Evolutionary conservation across 306 rosid genomes (phyloP).

Genomic region (Castanea sativa): DNA sequence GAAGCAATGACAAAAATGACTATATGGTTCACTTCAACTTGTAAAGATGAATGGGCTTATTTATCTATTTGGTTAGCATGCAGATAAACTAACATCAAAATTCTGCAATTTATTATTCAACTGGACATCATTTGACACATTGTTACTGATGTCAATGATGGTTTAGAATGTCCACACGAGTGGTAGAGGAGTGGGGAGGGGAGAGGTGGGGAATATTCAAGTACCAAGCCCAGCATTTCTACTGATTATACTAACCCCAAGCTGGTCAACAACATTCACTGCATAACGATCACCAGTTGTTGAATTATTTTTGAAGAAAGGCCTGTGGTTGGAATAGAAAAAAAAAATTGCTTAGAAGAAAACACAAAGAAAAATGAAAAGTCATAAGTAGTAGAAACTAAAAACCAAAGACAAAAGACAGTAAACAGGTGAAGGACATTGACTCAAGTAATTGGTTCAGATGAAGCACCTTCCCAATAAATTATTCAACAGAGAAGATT

Average conservation of each 20-base stretch:
- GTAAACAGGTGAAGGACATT: not conserved
- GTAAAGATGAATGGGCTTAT: not conserved
- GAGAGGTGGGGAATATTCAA: conserved; percentile 4
- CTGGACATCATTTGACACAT: conserved; percentile 15
- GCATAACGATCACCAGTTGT: conserved; percentile 61
- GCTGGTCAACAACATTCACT: conserved; percentile 55
- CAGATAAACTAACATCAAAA: not conserved
- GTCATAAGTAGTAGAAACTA: not conserved
- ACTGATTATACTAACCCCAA: conserved; percentile 61
- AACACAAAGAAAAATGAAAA: conserved; percentile 21
- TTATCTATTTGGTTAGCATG: not conserved
- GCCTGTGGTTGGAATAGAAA: conserved; percentile 45
- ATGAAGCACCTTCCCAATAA: conserved; percentile 72
- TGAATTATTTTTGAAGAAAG: conserved; percentile 57
- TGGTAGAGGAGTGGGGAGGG: not conserved
- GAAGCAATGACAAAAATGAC: conserved; percentile 21
- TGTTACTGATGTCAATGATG: not conserved
- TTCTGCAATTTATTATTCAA: conserved; percentile 4
- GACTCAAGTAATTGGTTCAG: conserved; percentile 25
- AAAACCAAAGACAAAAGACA: not conserved
- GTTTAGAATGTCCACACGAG: not conserved
- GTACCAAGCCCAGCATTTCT: conserved; percentile 14
- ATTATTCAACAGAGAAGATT: conserved; percentile 77
- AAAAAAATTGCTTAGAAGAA: conserved; percentile 27
- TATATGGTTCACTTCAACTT: conserved; percentile 22